Conservation (phyloP, 179 eudicot genomes). For the Spergularia azorica region DNA sequence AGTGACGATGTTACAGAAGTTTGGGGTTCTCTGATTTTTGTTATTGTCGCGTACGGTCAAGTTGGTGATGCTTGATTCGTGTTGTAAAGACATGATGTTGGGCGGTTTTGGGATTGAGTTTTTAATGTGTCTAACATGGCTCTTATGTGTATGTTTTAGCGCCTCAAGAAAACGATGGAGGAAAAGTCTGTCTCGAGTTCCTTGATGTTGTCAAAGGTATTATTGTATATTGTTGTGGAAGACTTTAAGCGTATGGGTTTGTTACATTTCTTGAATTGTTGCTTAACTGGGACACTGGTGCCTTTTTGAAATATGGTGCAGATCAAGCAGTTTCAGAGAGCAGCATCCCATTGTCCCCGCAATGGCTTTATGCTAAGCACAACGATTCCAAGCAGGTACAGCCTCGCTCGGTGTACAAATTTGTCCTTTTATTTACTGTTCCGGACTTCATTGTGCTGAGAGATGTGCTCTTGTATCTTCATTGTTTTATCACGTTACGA, state of each 20-base stretch:
- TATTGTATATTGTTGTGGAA: not conserved
- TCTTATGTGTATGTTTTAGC: conserved; percentile 30
- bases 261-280: not conserved
- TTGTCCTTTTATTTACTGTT: not conserved
- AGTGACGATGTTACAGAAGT: too few species aligned
- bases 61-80: not conserved
- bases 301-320: conserved; percentile 25
- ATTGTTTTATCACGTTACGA: not conserved
- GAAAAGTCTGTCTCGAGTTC: conserved; percentile 45
- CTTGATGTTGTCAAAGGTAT: conserved; percentile 81
- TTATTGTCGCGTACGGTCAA: too few species aligned
- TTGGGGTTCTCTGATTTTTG: too few species aligned
- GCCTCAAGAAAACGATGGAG: conserved; percentile 52
- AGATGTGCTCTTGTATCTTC: too few species aligned
- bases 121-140: not conserved
- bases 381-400: conserved; percentile 71
- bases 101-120: not conserved
- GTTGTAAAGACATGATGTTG: not conserved
- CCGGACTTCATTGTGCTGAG: too few species aligned
- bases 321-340: conserved; percentile 72
- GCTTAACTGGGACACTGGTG: not conserved
- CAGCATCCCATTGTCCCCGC: conserved; percentile 96
- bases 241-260: not conserved
- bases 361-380: conserved; percentile 94
- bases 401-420: not conserved